Evolutionary conservation across 768 basidiomycete species (phyloP), one percentile per base, ranked within the genome.

Genomic region (Dentipellis sp.): DNA sequence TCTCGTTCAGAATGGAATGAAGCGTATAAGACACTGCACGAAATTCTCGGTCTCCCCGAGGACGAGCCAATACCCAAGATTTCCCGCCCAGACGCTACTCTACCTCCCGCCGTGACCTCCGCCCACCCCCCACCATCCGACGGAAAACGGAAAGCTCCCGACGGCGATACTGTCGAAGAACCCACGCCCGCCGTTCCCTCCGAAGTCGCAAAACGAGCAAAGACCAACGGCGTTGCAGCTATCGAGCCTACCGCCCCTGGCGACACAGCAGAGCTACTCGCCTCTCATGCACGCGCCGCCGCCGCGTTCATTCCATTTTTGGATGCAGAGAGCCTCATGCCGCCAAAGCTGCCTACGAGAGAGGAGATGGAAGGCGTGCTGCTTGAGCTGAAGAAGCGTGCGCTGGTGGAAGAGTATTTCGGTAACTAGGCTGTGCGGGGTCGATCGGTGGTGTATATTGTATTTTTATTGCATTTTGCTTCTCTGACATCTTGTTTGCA

Each of bases 311-410:
- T 92, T 14, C 76, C 85, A 2, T 88, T 93, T 71, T 74, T 94
- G n/a, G 73, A 82, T 17, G 72, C 84, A 17, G 84, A 86, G 59
- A 77, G 84, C 57, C 76, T 95, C 9, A 65, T 89, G 53, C 82
- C 85, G 10, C 92, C 93, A 0, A 83, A 79, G 62, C 68, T 94
- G 69, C 88, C 90, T 1, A 82, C 80, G 1, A 75, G 79, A 55
- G 79, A 81, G 48, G 89, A 94, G 68, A 86, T 91, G 87, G 91
- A 91, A 66, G 67, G 69, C 19, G 79, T 88, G 10, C 67, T 97
- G 54, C 75, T 97, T 56, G 79, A 78, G 23, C 72, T 93, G 59
- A 77, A 87, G 66, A 94, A 95, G 72, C 79, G 84, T 71, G 85
- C 85, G 19, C 69, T 95, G 46, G 81, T 91, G 55, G 86, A 91